Evolutionary conservation across 2,329 filamentous ascomycete genomes (phyloP).

Genomic region (Fusarium brachygibbosum): DNA sequence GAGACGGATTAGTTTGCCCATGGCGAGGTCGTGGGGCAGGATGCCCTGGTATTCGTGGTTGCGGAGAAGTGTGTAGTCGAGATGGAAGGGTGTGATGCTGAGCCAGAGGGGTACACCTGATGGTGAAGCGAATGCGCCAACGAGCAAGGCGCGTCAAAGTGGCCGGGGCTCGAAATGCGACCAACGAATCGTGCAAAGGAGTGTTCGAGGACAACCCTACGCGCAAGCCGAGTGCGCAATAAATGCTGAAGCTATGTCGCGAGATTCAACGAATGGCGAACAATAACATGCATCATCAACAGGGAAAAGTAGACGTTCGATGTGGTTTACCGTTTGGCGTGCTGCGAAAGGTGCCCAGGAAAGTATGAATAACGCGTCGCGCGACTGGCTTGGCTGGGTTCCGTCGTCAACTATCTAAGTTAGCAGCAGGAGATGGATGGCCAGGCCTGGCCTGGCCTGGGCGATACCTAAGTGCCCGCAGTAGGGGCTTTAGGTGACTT

Average conservation of each 20-base stretch:
- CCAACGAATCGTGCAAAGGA: conserved; percentile 37
- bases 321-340: conserved; percentile 18
- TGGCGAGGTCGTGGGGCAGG: conserved; percentile 61
- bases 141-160: conserved; percentile 43
- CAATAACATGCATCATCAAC: conserved; percentile 26
- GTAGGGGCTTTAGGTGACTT: neutral
- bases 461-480: conserved; percentile 8
- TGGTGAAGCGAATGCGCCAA: conserved; percentile 43
- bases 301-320: conserved; percentile 13
- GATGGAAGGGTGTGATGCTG: conserved; percentile 21
- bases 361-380: conserved; percentile 47
- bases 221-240: conserved; percentile 12
- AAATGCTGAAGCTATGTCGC: conserved; percentile 19
- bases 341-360: conserved; percentile 38
- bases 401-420: neutral
- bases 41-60: conserved; percentile 28
- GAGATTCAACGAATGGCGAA: conserved; percentile 11
- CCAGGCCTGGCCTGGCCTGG: conserved; percentile 22
- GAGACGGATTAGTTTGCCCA: conserved; percentile 96
- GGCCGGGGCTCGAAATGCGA: conserved; percentile 36
- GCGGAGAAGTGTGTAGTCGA: conserved; percentile 13
- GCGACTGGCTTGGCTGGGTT: conserved; percentile 32
- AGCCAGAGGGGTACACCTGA: conserved; percentile 36
- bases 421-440: conserved; percentile 21
- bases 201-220: neutral